A percentile compares a stretch with the other conserved stretches of the same genome.
These are phyloP conservation scores for Brassica nigra DNA, from an alignment of 345 rosid genomes.

Conservation along the genomic window DNA sequence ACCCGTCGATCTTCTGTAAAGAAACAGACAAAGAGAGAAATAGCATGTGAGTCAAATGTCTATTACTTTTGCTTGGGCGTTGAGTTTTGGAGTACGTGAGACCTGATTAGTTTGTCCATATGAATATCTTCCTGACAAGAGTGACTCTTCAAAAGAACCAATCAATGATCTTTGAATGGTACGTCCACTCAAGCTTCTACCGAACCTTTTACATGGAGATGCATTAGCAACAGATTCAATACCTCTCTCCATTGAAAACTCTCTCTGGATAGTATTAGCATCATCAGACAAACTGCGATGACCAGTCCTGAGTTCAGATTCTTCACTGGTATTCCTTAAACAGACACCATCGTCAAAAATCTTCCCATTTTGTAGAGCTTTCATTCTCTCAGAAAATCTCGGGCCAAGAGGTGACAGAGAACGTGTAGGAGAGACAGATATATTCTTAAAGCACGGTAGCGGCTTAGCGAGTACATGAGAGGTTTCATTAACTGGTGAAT, in stretches of 20 bases:
- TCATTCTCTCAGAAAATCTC: conserved; percentile 56
- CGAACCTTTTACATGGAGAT: conserved; percentile 48
- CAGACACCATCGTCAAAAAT: conserved; percentile 33
- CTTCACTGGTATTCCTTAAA: conserved; percentile 41
- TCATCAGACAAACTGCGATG: conserved; percentile 61
- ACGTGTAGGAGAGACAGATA: conserved; percentile 58
- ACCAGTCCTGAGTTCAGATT: conserved; percentile 41
- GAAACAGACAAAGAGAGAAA: neutral
- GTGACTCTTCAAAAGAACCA: conserved; percentile 95
- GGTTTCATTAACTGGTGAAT: conserved; percentile 40
- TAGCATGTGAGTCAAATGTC: neutral
- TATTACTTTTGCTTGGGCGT: too few species aligned
- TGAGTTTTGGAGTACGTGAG: neutral
- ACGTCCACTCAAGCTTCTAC: conserved; percentile 71
- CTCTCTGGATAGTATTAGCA: conserved; percentile 48
- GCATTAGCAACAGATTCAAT: conserved; percentile 44
- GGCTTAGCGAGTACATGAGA: conserved; percentile 41
- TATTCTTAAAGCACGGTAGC: conserved; percentile 39
- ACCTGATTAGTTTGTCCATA: conserved; percentile 65
- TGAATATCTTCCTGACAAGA: conserved; percentile 74
- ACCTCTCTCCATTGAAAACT: conserved; percentile 55
- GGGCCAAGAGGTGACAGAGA: conserved; percentile 90
- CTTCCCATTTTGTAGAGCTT: conserved; percentile 41
- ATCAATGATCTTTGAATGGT: conserved; percentile 76
- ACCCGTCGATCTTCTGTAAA: conserved; percentile 68